Percentiles rank a stretch among this genome's conserved stretches.
These are phyloP conservation scores for Rosa chinensis DNA, from an alignment of 306 rosid species.

Conservation along the genomic window DNA sequence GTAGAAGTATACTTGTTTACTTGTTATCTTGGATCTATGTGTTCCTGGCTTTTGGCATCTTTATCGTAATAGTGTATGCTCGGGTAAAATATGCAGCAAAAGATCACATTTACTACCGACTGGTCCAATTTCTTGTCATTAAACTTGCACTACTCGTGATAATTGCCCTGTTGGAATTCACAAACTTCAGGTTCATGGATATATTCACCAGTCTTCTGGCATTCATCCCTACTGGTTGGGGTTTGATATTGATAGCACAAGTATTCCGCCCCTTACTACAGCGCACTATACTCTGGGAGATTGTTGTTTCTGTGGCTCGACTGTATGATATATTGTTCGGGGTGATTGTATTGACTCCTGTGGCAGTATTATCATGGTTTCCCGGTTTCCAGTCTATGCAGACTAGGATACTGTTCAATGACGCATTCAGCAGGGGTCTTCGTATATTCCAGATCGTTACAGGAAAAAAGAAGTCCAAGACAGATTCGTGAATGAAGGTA, in stretches of 20 bases:
- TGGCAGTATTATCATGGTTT: slow-evolving; percentile 80
- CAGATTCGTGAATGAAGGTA: slow-evolving; percentile 43
- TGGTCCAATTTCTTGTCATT: slow-evolving; percentile 65
- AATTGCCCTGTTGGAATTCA: slow-evolving; percentile 62
- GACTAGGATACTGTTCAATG: slow-evolving; percentile 82
- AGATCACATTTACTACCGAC: slow-evolving; percentile 73
- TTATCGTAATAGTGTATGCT: slow-evolving; percentile 59
- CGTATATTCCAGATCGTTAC: slow-evolving; percentile 69
- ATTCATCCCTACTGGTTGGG: slow-evolving; percentile 93
- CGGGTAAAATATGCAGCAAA: slow-evolving; percentile 53
- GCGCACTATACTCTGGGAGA: slow-evolving; percentile 50
- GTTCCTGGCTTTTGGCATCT: slow-evolving; percentile 53
- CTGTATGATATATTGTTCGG: slow-evolving; percentile 75
- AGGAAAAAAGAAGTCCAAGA: slow-evolving; percentile 51
- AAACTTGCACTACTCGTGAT: slow-evolving; percentile 49
- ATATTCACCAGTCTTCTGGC: slow-evolving; percentile 77
- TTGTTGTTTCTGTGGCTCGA: slow-evolving; percentile 63
- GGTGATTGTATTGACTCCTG: slow-evolving; percentile 66
- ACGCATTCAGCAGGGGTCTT: slow-evolving; percentile 87
- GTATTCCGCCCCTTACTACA: slow-evolving; percentile 64
- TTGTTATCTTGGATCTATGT: slow-evolving; percentile 78
- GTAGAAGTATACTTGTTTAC: slow-evolving; percentile 65
- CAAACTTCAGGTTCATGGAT: slow-evolving; percentile 53
- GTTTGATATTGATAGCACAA: slow-evolving; percentile 74
- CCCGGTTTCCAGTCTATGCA: slow-evolving; percentile 95